Evolutionary conservation across 2,329 filamentous ascomycete species (phyloP).

Genomic region (Fonsecaea nubica): DNA sequence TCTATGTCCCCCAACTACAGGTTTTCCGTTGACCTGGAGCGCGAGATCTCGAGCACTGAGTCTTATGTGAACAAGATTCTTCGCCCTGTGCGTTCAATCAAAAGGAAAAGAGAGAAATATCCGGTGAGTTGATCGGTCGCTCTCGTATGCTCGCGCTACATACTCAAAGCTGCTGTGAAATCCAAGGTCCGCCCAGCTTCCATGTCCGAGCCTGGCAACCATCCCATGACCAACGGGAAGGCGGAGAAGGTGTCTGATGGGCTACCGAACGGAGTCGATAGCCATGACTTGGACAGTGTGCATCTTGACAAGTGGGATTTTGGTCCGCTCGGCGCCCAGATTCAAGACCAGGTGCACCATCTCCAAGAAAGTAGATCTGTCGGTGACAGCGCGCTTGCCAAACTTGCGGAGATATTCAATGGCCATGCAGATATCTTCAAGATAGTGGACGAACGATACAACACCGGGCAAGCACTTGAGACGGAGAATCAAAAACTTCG

Average conservation of each 20-base stretch:
- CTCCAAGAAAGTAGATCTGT: not conserved
- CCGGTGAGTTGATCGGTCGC: constrained; percentile 1
- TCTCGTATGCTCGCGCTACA: not conserved
- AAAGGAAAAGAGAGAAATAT: not conserved
- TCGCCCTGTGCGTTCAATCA: constrained; percentile 6
- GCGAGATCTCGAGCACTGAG: constrained; percentile 18
- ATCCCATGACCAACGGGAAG: not conserved
- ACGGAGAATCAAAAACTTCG: not conserved
- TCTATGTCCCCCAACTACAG: constrained; percentile 18
- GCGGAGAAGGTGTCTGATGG: not conserved
- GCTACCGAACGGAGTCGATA: constrained; percentile 8
- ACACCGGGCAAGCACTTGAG: not conserved
- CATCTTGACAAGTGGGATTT: not conserved
- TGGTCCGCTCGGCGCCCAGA: not conserved
- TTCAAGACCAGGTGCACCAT: not conserved
- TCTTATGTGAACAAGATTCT: constrained; percentile 6
- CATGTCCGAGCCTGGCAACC: constrained; percentile 10
- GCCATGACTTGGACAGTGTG: not conserved
- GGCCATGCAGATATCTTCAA: not conserved
- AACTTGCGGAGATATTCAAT: not conserved
- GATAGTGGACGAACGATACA: constrained; percentile 5
- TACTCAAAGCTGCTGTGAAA: not conserved
- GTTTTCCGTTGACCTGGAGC: constrained; percentile 7
- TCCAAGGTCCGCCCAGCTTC: not conserved
- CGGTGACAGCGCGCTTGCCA: not conserved